Conservation (phyloP, 345 rosid species). For the Moricandia moricandioides region DNA sequence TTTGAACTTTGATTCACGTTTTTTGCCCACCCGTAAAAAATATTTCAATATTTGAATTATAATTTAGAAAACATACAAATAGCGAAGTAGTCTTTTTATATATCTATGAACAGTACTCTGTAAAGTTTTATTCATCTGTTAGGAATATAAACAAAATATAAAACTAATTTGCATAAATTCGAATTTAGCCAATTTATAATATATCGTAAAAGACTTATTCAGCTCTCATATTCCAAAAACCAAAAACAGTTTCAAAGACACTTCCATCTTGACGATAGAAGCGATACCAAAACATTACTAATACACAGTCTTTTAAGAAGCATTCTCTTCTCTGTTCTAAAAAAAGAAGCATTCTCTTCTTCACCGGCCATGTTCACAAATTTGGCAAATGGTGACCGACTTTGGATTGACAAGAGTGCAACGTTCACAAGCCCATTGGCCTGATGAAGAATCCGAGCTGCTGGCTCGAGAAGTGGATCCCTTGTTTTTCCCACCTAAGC, state of each 20-base stretch:
- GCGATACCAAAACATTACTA: conserved; percentile 8
- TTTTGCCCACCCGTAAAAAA: too few relatives aligned
- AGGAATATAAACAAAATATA: not conserved
- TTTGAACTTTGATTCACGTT: too few relatives aligned
- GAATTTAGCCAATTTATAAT: not conserved
- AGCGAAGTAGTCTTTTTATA: too few relatives aligned
- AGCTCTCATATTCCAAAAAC: not conserved
- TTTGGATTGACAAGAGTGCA: conserved; percentile 66
- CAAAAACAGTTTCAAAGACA: not conserved
- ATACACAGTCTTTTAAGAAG: conserved; percentile 5
- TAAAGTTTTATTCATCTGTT: too few relatives aligned
- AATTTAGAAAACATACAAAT: too few relatives aligned
- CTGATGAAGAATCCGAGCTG: conserved; percentile 48
- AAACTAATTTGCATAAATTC: not conserved
- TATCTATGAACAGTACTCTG: too few relatives aligned
- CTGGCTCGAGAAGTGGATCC: conserved; percentile 53
- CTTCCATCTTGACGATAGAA: conserved; percentile 9
- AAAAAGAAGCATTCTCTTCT: not conserved
- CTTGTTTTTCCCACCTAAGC: conserved; percentile 50
- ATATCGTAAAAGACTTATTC: not conserved
- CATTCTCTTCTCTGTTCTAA: conserved; percentile 2
- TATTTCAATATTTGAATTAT: too few relatives aligned
- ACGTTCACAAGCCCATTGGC: conserved; percentile 75
- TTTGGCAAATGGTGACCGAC: conserved; percentile 58
- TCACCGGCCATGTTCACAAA: conserved; percentile 59